Base-by-base conservation (phyloP, 805 yeast genomes). In the Nakazawaea pomicola region DNA sequence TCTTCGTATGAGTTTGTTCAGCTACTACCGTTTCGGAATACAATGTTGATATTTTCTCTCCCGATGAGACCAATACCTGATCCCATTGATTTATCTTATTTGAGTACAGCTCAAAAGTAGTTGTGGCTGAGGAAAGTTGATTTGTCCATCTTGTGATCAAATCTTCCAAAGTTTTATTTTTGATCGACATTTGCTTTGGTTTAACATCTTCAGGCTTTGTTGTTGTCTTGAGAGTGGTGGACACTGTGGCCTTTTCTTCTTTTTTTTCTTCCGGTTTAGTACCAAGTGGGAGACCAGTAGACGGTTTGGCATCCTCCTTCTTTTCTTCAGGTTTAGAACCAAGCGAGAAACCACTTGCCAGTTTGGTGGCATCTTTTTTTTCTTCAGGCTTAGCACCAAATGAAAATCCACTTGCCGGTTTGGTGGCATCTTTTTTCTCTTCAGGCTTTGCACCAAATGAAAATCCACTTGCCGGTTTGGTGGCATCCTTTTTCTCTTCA, bases 101-200 rank as follows among this genome's bases (percentile, higher is more conserved):
- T 7, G 96, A 80, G 57, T 87, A 91, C 10, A 70, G 62, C 44
- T 81, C 82, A 62, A 90, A 93, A 28, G 85, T 80, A 19, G 73
- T 70, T 2, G 91, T 76, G 0, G 93, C 78, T 11, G 76, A 71
- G 2, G 91, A 70, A 45, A 93, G 63, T 50, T 93, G 95, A 42
- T 79, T 78, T 0, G 97, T 84, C 99, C 99, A 93, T 61, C 84
- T 89, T 11, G 89, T 76, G 32, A 93, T 84, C 49, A 93, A 72
- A 57, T 93, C 98, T 54, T 93, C 98, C 55, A 93, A 67, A 1
- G 96, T 88, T 59, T 88, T 88, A 62, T 93, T 93, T 52, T 86
- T 89, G 28, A 93, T 72, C 4, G 95, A 78, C 3, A 88, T 73
- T 24, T 84, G 83, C 43, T 79, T 72, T 4, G 88, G 81, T 46